Base-by-base conservation (phyloP, 2,329 filamentous ascomycete species). In the Beauveria australis region DNA sequence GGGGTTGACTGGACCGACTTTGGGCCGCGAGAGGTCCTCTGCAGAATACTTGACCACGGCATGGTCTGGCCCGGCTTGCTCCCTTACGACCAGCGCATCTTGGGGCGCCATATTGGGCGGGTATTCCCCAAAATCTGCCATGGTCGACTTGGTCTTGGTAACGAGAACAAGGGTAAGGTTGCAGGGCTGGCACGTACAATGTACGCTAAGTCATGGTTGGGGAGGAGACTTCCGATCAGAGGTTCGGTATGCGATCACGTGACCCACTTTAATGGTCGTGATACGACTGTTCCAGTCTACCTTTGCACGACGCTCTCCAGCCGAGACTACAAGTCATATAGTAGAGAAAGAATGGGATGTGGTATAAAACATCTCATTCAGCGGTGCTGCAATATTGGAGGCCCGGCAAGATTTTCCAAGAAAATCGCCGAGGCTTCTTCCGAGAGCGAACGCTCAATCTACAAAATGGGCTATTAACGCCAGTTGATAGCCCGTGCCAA, bases 1-100 rank as follows among this genome's bases (percentile, higher is more conserved):
- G 1, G 90, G 90, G 69, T 93, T 93, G 26, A 81, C 75, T 41
- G 90, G 90, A 0, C 90, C 90, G 62, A 86, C 74, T 9, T 78
- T 76, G 1, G 88, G 83, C 62, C 85, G 82, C 52, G 84, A 81
- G 46, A 93, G 78, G 67, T 90, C 86, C 66, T 89, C 86, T 66
- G 87, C 89, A n/a, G 87, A 87, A 70, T 88, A 88, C 33, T 79
- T 78, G 8, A 84, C 81, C 26, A 87, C 81, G 22, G 81, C 82
- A 67, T 88, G 85, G 63, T 85, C 79, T 40, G 81, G 77, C 59
- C 76, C 76, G 43, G 81, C 76, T 67, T 84, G 78, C 63, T 75
- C 70, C 60, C 85, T 80, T 49, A 85, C 77, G 59, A 87, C 78
- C 49, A 88, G 79, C 49, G 84, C 83, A 69, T 87, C 84, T 68